These are phyloP conservation scores for Imleria badia DNA, from an alignment of 768 basidiomycete species.

Conservation along the genomic window DNA sequence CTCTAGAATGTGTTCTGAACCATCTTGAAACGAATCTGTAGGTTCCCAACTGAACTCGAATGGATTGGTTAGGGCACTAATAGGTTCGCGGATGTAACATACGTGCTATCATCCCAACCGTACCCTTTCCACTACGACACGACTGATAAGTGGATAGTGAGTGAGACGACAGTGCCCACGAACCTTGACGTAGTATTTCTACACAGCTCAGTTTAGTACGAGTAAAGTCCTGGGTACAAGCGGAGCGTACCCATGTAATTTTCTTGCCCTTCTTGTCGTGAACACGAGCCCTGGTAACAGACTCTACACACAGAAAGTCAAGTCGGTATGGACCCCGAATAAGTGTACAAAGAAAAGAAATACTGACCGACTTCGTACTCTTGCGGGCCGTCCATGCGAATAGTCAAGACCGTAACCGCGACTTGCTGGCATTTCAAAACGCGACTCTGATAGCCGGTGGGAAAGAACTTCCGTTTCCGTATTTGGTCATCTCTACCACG, in stretches of 20 bases:
- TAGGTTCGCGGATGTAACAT: constrained; percentile 27
- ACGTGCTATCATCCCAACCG: constrained; percentile 55
- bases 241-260: constrained; percentile 47
- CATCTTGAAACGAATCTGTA: constrained; percentile 51
- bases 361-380: constrained; percentile 72
- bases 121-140: constrained; percentile 61
- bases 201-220: constrained; percentile 16
- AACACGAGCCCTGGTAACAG: constrained; percentile 52
- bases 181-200: constrained; percentile 64
- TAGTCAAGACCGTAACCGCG: constrained; percentile 9
- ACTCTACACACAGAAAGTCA: constrained; percentile 39
- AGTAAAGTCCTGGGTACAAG: constrained; percentile 2
- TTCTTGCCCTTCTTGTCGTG: constrained; percentile 45
- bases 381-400: constrained; percentile 37
- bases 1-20: constrained; percentile 51
- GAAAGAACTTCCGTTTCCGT: constrained; percentile 21
- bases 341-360: background rate
- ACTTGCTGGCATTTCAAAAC: background rate
- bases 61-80: constrained; percentile 2
- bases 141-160: constrained; percentile 2
- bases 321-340: background rate
- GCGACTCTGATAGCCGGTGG: background rate
- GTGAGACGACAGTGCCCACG: constrained; percentile 16
- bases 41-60: constrained; percentile 62
- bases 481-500: background rate